Conservation (phyloP, 768 basidiomycete species). For the Paxillus ammoniavirescens region DNA sequence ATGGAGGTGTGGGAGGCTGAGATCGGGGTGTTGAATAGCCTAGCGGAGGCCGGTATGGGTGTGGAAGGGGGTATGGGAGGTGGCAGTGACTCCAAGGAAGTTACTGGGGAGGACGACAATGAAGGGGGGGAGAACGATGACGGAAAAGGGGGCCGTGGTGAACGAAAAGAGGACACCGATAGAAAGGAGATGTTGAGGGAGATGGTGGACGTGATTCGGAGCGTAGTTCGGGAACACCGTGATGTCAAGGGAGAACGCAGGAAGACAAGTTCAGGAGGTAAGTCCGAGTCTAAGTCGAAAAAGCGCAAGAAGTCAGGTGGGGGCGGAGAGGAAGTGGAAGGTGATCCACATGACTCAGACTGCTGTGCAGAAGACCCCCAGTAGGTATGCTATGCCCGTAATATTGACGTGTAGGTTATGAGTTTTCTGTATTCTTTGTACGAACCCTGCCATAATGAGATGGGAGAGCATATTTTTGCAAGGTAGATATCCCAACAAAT, state of each 20-base stretch:
- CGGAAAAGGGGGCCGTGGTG: background rate
- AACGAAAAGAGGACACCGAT: background rate
- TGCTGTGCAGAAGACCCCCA: background rate
- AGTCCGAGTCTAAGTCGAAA: background rate
- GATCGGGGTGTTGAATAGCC: constrained; percentile 55
- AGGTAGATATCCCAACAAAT: too few species aligned
- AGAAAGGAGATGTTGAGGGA: constrained; percentile 2
- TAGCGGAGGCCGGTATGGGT: constrained; percentile 27
- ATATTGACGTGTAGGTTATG: too few species aligned
- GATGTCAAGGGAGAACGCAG: constrained; percentile 6
- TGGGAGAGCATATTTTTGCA: too few species aligned
- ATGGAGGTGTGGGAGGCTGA: constrained; percentile 74
- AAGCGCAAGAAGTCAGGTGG: constrained; percentile 4
- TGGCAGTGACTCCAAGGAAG: too few species aligned
- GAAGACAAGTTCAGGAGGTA: constrained; percentile 1
- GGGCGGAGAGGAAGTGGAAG: constrained; percentile 10
- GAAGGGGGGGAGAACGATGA: too few species aligned
- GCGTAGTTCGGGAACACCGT: constrained; percentile 11
- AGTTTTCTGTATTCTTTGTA: too few species aligned
- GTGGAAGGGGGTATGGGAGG: background rate
- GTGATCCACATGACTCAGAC: background rate
- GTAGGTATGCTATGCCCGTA: background rate
- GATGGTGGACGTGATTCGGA: constrained; percentile 12
- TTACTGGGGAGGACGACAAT: too few species aligned
- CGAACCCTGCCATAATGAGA: too few species aligned